Evolutionary conservation across 148 eudicot genomes (phyloP).

Genomic region (Heliosperma pusillum): DNA sequence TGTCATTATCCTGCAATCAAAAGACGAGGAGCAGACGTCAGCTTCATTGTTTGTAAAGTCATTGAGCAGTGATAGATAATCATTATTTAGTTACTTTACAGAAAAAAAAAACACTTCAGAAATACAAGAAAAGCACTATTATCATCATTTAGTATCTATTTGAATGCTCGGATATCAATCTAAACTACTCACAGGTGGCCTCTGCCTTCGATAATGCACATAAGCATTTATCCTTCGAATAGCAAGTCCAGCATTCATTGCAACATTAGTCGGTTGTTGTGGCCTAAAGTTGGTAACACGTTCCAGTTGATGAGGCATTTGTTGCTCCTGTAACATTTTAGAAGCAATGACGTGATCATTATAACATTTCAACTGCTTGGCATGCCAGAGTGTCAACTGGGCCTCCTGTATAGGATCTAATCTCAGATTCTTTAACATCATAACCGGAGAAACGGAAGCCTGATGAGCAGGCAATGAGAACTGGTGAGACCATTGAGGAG

Average conservation of each 20-base stretch:
- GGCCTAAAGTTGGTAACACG: slow-evolving; percentile 13
- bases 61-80: no score
- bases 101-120: no score
- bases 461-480: slow-evolving; percentile 21
- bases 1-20: slow-evolving; percentile 42
- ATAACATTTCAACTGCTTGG: slow-evolving; percentile 19
- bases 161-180: background rate
- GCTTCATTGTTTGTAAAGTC: background rate
- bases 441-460: slow-evolving; percentile 20
- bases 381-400: slow-evolving; percentile 18
- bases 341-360: slow-evolving; percentile 15
- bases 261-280: background rate
- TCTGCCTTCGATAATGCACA: slow-evolving; percentile 23
- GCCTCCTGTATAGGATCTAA: slow-evolving; percentile 25
- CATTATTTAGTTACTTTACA: no score
- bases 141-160: no score
- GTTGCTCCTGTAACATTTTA: slow-evolving; percentile 17
- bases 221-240: slow-evolving; percentile 31
- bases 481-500: slow-evolving; percentile 20
- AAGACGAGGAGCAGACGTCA: background rate
- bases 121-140: no score
- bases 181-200: slow-evolving; percentile 40
- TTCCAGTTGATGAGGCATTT: slow-evolving; percentile 15
- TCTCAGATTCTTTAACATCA: slow-evolving; percentile 29
- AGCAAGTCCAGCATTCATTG: slow-evolving; percentile 20